Conservation (phyloP, 129 eudicot species). For the Logfia minima region DNA sequence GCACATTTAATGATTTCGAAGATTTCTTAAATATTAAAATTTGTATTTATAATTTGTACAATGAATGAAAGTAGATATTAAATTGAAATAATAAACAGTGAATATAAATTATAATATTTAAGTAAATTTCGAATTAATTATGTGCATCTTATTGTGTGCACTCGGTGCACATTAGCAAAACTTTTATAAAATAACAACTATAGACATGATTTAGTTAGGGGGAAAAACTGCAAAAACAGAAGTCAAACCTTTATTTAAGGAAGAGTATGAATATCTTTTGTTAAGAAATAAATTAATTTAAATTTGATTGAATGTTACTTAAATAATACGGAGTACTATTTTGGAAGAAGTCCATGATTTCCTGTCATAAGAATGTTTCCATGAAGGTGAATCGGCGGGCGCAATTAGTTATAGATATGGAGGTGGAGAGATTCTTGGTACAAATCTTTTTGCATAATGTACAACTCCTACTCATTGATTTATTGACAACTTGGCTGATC, state of each 20-base stretch:
- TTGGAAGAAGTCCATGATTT: slow-evolving; percentile 28
- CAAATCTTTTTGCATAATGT: slow-evolving; percentile 12
- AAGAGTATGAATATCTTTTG: neutral
- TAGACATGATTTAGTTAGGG: too few relatives aligned
- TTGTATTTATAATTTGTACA: too few relatives aligned
- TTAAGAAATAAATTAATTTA: neutral
- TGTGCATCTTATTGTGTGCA: too few relatives aligned
- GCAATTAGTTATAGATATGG: neutral
- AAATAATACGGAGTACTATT: neutral
- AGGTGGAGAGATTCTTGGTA: slow-evolving; percentile 19
- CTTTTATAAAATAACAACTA: too few relatives aligned
- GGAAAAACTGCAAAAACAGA: neutral
- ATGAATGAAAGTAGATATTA: too few relatives aligned
- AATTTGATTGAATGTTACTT: neutral
- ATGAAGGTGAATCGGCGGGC: slow-evolving; percentile 22
- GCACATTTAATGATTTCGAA: too few relatives aligned
- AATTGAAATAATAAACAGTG: too few relatives aligned
- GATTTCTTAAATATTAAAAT: too few relatives aligned
- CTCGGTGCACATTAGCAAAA: too few relatives aligned
- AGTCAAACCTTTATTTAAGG: slow-evolving; percentile 4
- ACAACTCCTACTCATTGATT: slow-evolving; percentile 22
- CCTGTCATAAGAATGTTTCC: slow-evolving; percentile 32
- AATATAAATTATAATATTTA: too few relatives aligned
- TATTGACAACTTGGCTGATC: slow-evolving; percentile 26
- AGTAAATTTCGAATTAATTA: too few relatives aligned